phyloP scores from a whole-genome alignment of 106 monocot species.

The Hemerocallis citrina region DNA sequence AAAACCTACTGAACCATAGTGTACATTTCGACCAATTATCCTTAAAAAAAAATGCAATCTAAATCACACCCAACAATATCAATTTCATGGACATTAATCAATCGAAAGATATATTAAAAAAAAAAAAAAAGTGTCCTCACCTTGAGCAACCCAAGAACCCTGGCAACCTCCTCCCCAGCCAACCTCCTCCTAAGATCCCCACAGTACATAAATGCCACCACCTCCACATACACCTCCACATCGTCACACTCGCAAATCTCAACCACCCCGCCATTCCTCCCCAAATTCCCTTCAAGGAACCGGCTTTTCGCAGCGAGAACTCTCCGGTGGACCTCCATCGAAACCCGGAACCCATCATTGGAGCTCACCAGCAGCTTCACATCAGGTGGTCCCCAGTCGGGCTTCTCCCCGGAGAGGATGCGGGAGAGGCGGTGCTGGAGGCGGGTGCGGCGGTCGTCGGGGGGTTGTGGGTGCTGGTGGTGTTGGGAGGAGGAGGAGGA shows the following conservation, averaged over 20 bases:
- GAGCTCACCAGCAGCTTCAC: constrained; percentile 31
- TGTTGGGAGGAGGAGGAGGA: neutral
- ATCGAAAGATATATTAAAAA: neutral
- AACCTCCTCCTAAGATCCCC: constrained; percentile 25
- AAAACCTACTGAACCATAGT: too few relatives aligned
- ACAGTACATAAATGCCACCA: constrained; percentile 60
- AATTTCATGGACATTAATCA: neutral
- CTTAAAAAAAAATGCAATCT: neutral
- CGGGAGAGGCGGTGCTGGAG: constrained; percentile 21
- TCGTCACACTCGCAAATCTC: constrained; percentile 60
- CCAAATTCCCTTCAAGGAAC: constrained; percentile 32
- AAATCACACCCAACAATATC: neutral
- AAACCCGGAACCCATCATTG: constrained; percentile 25
- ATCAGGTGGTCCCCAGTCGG: constrained; percentile 17
- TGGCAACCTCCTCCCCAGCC: constrained; percentile 15
- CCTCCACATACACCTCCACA: constrained; percentile 55
- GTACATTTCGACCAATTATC: too few relatives aligned
- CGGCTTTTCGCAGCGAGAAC: constrained; percentile 22
- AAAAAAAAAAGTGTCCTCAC: constrained; percentile 15
- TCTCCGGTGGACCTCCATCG: constrained; percentile 25
- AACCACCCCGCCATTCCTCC: constrained; percentile 17
- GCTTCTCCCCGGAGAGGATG: constrained; percentile 4
- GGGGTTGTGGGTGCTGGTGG: constrained; percentile 6
- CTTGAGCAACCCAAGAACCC: constrained; percentile 50
- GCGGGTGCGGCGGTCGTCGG: constrained; percentile 3